A percentile compares a stretch with the other conserved stretches of the same genome.
Conservation (phyloP, 2,329 filamentous ascomycete genomes). For the Trichoderma sp. region DNA sequence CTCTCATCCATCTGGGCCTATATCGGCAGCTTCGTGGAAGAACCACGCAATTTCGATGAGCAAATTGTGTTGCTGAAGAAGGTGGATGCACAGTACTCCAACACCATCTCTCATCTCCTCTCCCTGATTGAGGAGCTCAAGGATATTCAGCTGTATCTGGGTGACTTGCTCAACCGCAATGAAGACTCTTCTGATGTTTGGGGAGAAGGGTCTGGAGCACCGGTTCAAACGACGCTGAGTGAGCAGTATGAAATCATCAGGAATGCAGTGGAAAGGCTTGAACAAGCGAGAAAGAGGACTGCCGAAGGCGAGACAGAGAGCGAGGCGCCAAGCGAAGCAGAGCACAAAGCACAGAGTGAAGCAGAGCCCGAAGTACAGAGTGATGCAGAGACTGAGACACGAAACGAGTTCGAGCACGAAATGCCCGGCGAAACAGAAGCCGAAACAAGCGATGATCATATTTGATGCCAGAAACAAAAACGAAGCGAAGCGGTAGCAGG, state of each 20-base stretch:
- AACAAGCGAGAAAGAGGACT: background rate
- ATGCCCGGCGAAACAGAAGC: background rate
- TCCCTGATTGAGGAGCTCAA: slow-evolving; percentile 71
- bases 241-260: slow-evolving; percentile 17
- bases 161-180: slow-evolving; percentile 71
- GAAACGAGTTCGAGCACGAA: background rate
- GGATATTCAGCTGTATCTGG: slow-evolving; percentile 69
- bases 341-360: background rate
- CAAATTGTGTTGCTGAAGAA: slow-evolving; percentile 66
- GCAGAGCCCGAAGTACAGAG: background rate
- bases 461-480: background rate
- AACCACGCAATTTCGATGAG: slow-evolving; percentile 60
- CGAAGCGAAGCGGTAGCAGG: background rate
- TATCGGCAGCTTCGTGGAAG: slow-evolving; percentile 67
- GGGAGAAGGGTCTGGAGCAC: background rate
- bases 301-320: background rate
- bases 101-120: slow-evolving; percentile 68
- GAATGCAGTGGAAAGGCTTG: slow-evolving; percentile 5
- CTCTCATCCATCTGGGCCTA: slow-evolving; percentile 72
- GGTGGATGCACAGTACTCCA: slow-evolving; percentile 66
- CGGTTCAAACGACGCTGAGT: background rate
- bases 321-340: background rate
- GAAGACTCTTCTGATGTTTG: slow-evolving; percentile 51
- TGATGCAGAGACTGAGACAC: too few relatives aligned
- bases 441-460: background rate